Percentiles rank a stretch among this genome's conserved stretches.
Evolutionary conservation across 164 flowering plant genomes (phyloP).

Genomic region (Vitis rupestris): DNA sequence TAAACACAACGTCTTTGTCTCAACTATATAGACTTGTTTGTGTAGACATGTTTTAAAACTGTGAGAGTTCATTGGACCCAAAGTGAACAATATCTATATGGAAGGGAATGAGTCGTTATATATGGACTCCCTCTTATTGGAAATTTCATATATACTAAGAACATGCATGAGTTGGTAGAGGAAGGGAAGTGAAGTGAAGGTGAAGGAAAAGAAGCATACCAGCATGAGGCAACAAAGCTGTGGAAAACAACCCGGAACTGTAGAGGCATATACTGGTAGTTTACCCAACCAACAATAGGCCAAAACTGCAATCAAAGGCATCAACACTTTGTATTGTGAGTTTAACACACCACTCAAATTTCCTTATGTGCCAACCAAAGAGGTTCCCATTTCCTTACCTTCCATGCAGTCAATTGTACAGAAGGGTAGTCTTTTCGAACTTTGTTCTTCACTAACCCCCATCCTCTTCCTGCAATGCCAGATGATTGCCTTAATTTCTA

Average conservation of each 20-base stretch:
- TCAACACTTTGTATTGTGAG: not conserved
- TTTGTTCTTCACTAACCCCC: slow-evolving; percentile 58
- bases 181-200: too few relatives aligned
- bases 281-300: slow-evolving; percentile 82
- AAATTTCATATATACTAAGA: too few relatives aligned
- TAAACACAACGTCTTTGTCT: too few relatives aligned
- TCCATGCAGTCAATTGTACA: slow-evolving; percentile 74
- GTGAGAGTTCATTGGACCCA: too few relatives aligned
- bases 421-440: slow-evolving; percentile 63
- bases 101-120: too few relatives aligned
- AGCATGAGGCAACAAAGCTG: slow-evolving; percentile 73
- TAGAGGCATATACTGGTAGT: slow-evolving; percentile 73
- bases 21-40: too few relatives aligned
- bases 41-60: too few relatives aligned
- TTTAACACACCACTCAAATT: not conserved
- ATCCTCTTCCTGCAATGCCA: slow-evolving; percentile 60
- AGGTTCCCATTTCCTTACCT: slow-evolving; percentile 33
- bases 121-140: too few relatives aligned
- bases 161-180: too few relatives aligned
- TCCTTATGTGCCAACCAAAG: not conserved
- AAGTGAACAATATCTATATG: too few relatives aligned
- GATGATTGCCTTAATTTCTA: not conserved
- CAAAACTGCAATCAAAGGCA: slow-evolving; percentile 52
- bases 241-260: slow-evolving; percentile 77
- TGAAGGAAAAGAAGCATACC: slow-evolving; percentile 35